Evolutionary conservation across 331 rosid species (phyloP).

Genomic region (Acacia pycnantha): DNA sequence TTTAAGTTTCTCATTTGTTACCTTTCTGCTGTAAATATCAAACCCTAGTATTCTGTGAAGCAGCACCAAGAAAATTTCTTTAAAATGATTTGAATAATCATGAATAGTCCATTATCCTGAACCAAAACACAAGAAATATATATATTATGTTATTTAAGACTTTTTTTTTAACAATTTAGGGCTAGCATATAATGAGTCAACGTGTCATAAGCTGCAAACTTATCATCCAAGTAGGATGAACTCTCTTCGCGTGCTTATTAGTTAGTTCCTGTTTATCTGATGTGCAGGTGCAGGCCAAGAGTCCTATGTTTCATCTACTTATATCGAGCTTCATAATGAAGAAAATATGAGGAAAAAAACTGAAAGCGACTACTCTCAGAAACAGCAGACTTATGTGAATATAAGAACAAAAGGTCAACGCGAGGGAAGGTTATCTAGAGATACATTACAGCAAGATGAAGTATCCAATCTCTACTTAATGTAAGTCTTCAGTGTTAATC

Average conservation of each 20-base stretch:
- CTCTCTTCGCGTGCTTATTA: neutral
- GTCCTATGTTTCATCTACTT: constrained; percentile 23
- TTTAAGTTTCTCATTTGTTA: constrained; percentile 14
- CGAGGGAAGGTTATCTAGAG: constrained; percentile 29
- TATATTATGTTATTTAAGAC: neutral
- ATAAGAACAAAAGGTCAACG: constrained; percentile 21
- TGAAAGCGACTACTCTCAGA: constrained; percentile 24
- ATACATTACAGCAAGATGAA: constrained; percentile 45
- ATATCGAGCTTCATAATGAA: constrained; percentile 35
- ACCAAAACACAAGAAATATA: neutral
- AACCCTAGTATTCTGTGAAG: neutral
- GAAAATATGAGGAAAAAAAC: constrained; percentile 29
- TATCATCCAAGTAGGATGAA: neutral
- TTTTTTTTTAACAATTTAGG: neutral
- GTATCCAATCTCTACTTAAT: constrained; percentile 59
- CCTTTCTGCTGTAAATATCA: neutral
- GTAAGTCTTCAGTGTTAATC: constrained; percentile 36
- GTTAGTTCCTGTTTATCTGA: neutral
- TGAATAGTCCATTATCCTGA: neutral
- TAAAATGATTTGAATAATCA: neutral
- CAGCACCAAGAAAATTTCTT: neutral
- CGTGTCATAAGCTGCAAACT: neutral
- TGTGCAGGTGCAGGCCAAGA: constrained; percentile 41
- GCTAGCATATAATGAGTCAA: neutral
- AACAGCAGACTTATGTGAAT: constrained; percentile 24